Percentiles rank a stretch among this genome's conserved stretches.
These are phyloP conservation scores for Phtheirospermum japonicum DNA, from an alignment of 257 asterid species.

Conservation along the genomic window DNA sequence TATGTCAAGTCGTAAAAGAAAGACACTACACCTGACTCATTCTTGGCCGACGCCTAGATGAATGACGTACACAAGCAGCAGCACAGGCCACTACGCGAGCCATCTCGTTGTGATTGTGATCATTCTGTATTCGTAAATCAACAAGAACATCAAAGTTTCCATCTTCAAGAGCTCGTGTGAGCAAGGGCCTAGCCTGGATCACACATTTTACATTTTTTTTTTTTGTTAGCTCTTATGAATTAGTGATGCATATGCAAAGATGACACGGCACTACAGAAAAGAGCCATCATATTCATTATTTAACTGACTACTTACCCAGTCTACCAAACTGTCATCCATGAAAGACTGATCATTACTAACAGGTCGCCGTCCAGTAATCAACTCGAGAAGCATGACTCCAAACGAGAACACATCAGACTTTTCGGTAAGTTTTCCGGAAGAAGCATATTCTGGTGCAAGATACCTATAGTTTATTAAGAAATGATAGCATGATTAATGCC, in stretches of 20 bases:
- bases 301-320: constrained; percentile 60
- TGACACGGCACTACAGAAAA: no score
- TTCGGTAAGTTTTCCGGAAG: constrained; percentile 87
- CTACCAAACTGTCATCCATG: constrained; percentile 86
- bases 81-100: constrained; percentile 82
- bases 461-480: constrained; percentile 44
- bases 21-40: constrained; percentile 67
- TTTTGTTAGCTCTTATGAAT: background rate
- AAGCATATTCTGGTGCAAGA: constrained; percentile 93
- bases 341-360: constrained; percentile 51
- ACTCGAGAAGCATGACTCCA: constrained; percentile 86
- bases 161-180: constrained; percentile 67
- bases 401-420: constrained; percentile 90
- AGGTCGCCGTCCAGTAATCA: constrained; percentile 88
- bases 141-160: constrained; percentile 53
- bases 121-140: constrained; percentile 46
- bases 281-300: no score
- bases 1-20: background rate
- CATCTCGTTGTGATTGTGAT: constrained; percentile 55
- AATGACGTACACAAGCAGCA: constrained; percentile 88
- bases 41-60: constrained; percentile 81
- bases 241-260: constrained; percentile 9
- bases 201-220: background rate
- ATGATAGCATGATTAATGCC: no score
- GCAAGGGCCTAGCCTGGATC: constrained; percentile 80